Evolutionary conservation across 257 asterid species (phyloP).

Genomic region (Osmanthus fragrans): DNA sequence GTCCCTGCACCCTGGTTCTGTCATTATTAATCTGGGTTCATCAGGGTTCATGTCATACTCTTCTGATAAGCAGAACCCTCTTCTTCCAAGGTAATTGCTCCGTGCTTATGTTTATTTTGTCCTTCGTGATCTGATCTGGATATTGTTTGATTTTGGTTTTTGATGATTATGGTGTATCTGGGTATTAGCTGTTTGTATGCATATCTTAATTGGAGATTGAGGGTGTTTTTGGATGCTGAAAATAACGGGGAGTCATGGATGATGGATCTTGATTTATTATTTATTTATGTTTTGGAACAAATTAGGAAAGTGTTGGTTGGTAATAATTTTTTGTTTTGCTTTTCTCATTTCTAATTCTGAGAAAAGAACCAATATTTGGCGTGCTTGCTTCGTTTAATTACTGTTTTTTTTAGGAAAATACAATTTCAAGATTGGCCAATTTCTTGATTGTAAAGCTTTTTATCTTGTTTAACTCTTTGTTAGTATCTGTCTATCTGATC

Average conservation of each 20-base stretch:
- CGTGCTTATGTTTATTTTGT: not conserved
- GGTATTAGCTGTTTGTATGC: not conserved
- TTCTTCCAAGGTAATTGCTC: constrained; percentile 64
- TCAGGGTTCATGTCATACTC: constrained; percentile 76
- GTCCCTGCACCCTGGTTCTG: constrained; percentile 60
- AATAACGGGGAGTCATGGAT: not conserved
- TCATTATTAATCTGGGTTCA: constrained; percentile 70
- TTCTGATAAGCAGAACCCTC: constrained; percentile 63
- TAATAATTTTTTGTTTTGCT: too few species aligned
- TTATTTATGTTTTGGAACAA: not conserved
- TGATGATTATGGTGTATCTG: not conserved
- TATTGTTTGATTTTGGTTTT: not conserved
- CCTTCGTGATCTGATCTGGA: constrained; percentile 16
- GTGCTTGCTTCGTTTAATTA: too few species aligned
- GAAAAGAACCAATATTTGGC: too few species aligned
- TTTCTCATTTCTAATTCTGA: too few species aligned
- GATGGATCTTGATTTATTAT: constrained; percentile 2
- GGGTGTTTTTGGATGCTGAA: not conserved
- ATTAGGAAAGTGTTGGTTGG: not conserved
- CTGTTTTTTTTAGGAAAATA: too few species aligned
- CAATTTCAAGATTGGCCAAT: too few species aligned
- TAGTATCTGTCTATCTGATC: not conserved
- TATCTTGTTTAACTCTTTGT: not conserved
- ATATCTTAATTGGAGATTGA: not conserved
- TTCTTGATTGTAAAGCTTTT: too few species aligned